Percentiles rank a stretch among this genome's conserved stretches.
Evolutionary conservation across 2,329 filamentous ascomycete genomes (phyloP).

Genomic region (Neonectria hederae): DNA sequence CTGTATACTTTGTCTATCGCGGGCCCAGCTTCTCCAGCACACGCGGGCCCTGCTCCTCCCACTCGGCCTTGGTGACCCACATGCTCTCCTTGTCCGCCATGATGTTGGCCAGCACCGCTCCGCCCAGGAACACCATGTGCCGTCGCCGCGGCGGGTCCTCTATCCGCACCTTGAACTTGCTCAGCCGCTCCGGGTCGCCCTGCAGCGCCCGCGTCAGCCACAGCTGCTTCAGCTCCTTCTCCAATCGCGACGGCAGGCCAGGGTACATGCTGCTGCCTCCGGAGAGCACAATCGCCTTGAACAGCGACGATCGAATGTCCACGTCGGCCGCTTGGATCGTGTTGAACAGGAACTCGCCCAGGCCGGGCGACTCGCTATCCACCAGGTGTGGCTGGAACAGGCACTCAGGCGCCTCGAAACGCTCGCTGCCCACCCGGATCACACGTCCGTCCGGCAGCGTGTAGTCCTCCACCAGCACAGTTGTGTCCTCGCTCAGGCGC

Average conservation of each 20-base stretch:
- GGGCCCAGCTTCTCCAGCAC: constrained; percentile 93
- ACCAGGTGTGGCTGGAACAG: constrained; percentile 98
- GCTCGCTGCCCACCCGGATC: constrained; percentile 94
- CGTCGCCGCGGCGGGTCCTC: constrained; percentile 94
- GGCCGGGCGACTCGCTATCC: constrained; percentile 95
- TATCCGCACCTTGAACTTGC: constrained; percentile 99
- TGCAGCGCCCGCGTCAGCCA: constrained; percentile 93
- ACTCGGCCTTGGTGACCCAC: constrained; percentile 98
- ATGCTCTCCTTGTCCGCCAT: constrained; percentile 99
- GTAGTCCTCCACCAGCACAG: constrained; percentile 96
- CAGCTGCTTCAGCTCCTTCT: constrained; percentile 98
- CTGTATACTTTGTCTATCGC: constrained; percentile 62
- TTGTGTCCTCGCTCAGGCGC: constrained; percentile 95
- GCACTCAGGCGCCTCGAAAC: constrained; percentile 97
- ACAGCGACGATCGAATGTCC: constrained; percentile 90
- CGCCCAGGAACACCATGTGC: constrained; percentile 99
- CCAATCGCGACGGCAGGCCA: constrained; percentile 89
- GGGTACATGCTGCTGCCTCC: constrained; percentile 99
- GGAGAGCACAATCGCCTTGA: constrained; percentile 96
- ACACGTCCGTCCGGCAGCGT: constrained; percentile 96
- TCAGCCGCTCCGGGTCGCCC: constrained; percentile 91
- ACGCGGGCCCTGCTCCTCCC: constrained; percentile 89
- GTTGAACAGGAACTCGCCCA: constrained; percentile 98
- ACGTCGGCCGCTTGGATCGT: constrained; percentile 97
- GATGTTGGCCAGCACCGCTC: constrained; percentile 95